These are phyloP conservation scores for Cyberlindnera suaveolens DNA, from an alignment of 805 yeast genomes.

Conservation along the genomic window DNA sequence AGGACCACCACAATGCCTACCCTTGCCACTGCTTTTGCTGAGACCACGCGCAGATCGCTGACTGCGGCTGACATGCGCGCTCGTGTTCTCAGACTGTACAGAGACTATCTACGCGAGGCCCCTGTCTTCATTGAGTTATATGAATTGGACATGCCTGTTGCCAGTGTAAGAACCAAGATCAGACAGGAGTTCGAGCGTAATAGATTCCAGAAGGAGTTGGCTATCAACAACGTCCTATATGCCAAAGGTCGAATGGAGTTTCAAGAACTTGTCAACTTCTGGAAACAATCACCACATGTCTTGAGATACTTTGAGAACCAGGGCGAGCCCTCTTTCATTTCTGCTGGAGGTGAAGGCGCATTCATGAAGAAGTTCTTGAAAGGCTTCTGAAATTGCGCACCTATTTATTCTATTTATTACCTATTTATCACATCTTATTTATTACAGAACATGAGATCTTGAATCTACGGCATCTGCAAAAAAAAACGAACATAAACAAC, in stretches of 20 bases:
- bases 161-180: slow-evolving; percentile 72
- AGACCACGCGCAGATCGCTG: slow-evolving; percentile 64
- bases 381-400: slow-evolving; percentile 28
- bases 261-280: slow-evolving; percentile 81
- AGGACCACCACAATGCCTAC: slow-evolving; percentile 40
- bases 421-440: slow-evolving; percentile 5
- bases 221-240: slow-evolving; percentile 59
- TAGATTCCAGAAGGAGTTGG: slow-evolving; percentile 62
- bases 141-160: slow-evolving; percentile 71
- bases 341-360: slow-evolving; percentile 39
- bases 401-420: slow-evolving; percentile 2
- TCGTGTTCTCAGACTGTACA: slow-evolving; percentile 65
- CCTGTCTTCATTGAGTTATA: slow-evolving; percentile 56
- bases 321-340: slow-evolving; percentile 39
- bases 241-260: slow-evolving; percentile 88
- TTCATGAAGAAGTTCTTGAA: slow-evolving; percentile 72
- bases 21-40: slow-evolving; percentile 78
- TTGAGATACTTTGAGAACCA: slow-evolving; percentile 74
- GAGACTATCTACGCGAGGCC: slow-evolving; percentile 61
- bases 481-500: not conserved
- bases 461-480: not conserved
- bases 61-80: slow-evolving; percentile 53
- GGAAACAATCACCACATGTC: slow-evolving; percentile 86
- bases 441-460: not conserved
- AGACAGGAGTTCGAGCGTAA: slow-evolving; percentile 89